phyloP scores from a whole-genome alignment of 805 yeast genomes.

The Candida peoriensis region DNA sequence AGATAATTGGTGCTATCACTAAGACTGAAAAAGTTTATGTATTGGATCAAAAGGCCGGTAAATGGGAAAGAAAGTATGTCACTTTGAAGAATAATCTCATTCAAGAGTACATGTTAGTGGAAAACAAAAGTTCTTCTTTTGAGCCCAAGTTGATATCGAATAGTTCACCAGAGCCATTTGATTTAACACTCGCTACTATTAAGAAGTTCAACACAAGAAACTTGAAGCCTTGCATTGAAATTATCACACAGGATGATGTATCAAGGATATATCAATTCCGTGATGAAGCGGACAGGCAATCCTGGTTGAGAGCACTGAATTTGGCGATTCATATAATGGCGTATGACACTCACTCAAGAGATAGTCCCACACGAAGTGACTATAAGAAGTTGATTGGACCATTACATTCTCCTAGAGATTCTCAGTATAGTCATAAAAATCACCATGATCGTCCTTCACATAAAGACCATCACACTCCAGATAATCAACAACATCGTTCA shows the following conservation, averaged over 20 bases:
- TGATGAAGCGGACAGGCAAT: conserved; percentile 56
- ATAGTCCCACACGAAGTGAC: no score
- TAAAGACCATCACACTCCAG: no score
- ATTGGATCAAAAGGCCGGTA: conserved; percentile 32
- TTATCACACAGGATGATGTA: conserved; percentile 60
- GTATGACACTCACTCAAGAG: no score
- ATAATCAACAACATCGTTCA: no score
- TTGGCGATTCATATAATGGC: no score
- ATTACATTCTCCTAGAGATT: no score
- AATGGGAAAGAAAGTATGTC: conserved; percentile 92
- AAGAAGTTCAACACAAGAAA: conserved; percentile 33
- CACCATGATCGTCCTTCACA: no score
- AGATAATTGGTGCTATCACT: neutral
- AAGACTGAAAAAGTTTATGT: conserved; percentile 49
- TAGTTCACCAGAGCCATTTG: conserved; percentile 42
- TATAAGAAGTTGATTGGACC: no score
- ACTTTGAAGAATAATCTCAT: conserved; percentile 64
- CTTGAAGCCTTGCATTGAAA: conserved; percentile 59
- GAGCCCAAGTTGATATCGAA: neutral
- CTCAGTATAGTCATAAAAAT: no score
- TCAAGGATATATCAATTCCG: conserved; percentile 74
- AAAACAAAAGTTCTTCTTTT: neutral
- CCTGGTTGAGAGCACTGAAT: conserved; percentile 64
- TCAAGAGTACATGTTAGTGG: conserved; percentile 2
- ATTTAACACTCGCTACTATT: conserved; percentile 61